These are phyloP conservation scores for Rutstroemia sp. DNA, from an alignment of 2,329 filamentous ascomycete genomes.

Conservation along the genomic window DNA sequence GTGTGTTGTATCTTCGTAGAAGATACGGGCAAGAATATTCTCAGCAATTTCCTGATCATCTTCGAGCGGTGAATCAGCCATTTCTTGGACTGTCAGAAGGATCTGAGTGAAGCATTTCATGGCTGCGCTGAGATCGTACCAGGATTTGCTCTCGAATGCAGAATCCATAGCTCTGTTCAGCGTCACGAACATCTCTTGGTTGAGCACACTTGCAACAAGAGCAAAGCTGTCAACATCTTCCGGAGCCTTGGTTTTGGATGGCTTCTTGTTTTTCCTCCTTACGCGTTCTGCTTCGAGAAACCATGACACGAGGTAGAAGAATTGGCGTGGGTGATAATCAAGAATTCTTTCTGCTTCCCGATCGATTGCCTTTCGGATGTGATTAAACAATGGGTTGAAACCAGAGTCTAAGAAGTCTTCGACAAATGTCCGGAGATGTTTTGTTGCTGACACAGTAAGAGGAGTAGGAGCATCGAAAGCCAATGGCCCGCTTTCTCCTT, in stretches of 20 bases:
- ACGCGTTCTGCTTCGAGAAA: conserved; percentile 80
- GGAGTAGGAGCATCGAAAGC: conserved; percentile 70
- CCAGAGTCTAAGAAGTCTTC: conserved; percentile 91
- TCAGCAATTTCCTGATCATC: conserved; percentile 98
- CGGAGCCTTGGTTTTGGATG: conserved; percentile 36
- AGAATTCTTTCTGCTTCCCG: conserved; percentile 78
- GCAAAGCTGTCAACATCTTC: conserved; percentile 70
- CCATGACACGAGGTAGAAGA: conserved; percentile 89
- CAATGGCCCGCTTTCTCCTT: conserved; percentile 55
- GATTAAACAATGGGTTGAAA: conserved; percentile 85
- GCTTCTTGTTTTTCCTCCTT: conserved; percentile 55
- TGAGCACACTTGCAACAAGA: conserved; percentile 80
- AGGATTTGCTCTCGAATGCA: conserved; percentile 74
- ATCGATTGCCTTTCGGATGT: conserved; percentile 83
- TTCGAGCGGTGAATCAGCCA: conserved; percentile 74
- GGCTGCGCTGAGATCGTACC: conserved; percentile 77
- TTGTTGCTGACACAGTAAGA: conserved; percentile 66
- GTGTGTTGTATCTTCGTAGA: conserved; percentile 94
- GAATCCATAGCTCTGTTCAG: conserved; percentile 77
- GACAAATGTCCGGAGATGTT: conserved; percentile 72
- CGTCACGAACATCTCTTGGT: conserved; percentile 90
- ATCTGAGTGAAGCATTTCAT: conserved; percentile 97
- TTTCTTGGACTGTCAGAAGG: conserved; percentile 83
- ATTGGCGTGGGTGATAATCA: conserved; percentile 72
- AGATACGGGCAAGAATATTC: conserved; percentile 94